A percentile compares a stretch with the other conserved stretches of the same genome.
Evolutionary conservation across 331 rosid genomes (phyloP).

Genomic region (Erythrophleum ivorense): DNA sequence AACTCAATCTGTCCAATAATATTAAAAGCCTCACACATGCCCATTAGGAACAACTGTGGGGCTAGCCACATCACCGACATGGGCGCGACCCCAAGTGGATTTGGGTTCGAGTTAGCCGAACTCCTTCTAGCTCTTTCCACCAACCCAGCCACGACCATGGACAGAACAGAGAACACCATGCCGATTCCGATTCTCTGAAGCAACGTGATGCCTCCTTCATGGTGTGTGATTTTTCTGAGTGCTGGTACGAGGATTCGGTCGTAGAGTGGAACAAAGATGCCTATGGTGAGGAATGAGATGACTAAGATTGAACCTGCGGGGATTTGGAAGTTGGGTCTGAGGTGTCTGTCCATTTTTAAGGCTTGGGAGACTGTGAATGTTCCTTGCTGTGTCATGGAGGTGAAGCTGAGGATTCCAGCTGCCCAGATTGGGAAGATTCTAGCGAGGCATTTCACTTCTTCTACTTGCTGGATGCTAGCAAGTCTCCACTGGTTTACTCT

Average conservation of each 20-base stretch:
- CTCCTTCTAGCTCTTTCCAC: slow-evolving; percentile 55
- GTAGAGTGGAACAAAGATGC: slow-evolving; percentile 65
- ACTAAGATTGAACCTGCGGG: slow-evolving; percentile 73
- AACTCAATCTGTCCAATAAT: slow-evolving; percentile 73
- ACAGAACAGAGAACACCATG: slow-evolving; percentile 48
- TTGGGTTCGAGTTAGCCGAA: slow-evolving; percentile 30
- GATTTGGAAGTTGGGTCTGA: slow-evolving; percentile 64
- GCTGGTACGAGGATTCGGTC: slow-evolving; percentile 62
- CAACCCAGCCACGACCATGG: slow-evolving; percentile 62
- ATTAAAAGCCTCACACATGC: slow-evolving; percentile 73
- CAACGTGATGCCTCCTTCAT: slow-evolving; percentile 57
- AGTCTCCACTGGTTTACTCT: slow-evolving; percentile 54
- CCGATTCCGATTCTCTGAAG: slow-evolving; percentile 77
- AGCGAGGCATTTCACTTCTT: slow-evolving; percentile 74
- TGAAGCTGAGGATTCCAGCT: slow-evolving; percentile 56
- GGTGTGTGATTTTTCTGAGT: slow-evolving; percentile 50
- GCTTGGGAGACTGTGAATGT: slow-evolving; percentile 78
- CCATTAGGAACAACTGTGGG: slow-evolving; percentile 70
- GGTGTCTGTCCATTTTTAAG: slow-evolving; percentile 63
- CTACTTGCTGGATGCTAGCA: slow-evolving; percentile 68
- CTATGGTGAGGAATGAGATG: slow-evolving; percentile 56
- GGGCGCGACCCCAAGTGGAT: slow-evolving; percentile 39
- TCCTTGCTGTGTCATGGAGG: slow-evolving; percentile 54
- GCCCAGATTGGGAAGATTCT: slow-evolving; percentile 71
- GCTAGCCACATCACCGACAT: slow-evolving; percentile 69